Conservation (phyloP, 306 rosid species). For the Medicago ruthenica region DNA sequence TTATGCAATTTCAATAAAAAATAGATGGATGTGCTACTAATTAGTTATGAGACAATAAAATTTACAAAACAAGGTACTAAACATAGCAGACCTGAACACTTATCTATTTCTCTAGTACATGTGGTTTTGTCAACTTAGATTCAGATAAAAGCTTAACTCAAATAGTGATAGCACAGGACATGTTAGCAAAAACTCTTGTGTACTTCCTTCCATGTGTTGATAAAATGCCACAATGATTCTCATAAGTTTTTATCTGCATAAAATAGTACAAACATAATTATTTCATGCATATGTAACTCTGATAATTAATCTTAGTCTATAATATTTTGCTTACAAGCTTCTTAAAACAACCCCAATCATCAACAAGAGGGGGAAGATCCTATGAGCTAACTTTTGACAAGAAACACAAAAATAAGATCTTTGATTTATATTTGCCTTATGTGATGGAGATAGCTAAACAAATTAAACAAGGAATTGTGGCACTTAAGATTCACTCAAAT, state of each 20-base stretch:
- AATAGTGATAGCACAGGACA: too few relatives aligned
- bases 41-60: too few relatives aligned
- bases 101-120: too few relatives aligned
- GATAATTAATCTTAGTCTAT: too few relatives aligned
- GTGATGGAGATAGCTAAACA: conserved; percentile 50
- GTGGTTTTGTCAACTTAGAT: too few relatives aligned
- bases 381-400: conserved; percentile 50
- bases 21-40: too few relatives aligned
- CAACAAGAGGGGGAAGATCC: too few relatives aligned
- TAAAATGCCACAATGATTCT: conserved; percentile 38
- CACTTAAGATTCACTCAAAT: conserved; percentile 45
- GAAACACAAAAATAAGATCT: conserved; percentile 46
- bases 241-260: conserved; percentile 44
- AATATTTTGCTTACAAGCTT: conserved; percentile 45
- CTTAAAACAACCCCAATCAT: conserved; percentile 73
- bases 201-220: conserved; percentile 46
- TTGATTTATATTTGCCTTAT: conserved; percentile 47
- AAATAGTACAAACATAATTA: not conserved
- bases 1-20: too few relatives aligned
- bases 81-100: too few relatives aligned
- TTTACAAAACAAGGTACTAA: too few relatives aligned
- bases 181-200: conserved; percentile 45
- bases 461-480: conserved; percentile 42
- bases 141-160: too few relatives aligned
- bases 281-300: not conserved